Conservation (phyloP, 768 basidiomycete genomes). For the Hypholoma sublateritium region DNA sequence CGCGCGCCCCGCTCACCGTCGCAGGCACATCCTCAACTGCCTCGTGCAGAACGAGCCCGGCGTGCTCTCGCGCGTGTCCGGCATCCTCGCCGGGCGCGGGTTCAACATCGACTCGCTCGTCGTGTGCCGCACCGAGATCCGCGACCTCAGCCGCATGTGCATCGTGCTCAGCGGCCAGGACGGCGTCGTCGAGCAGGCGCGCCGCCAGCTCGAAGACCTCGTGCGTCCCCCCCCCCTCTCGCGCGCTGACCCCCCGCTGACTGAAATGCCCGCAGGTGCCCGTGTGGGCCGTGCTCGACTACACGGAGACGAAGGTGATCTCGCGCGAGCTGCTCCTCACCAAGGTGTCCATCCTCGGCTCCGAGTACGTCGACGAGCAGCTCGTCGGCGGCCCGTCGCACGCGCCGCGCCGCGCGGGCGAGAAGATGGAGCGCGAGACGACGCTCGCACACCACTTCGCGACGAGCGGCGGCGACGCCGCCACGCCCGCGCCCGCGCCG, state of each 20-base stretch:
- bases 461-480: conserved; percentile 38
- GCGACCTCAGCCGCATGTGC: conserved; percentile 97
- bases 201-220: conserved; percentile 93
- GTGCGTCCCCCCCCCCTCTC: conserved; percentile 47
- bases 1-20: conserved; percentile 12
- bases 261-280: conserved; percentile 65
- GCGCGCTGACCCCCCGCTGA: background rate
- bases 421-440: conserved; percentile 13
- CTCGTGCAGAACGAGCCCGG: conserved; percentile 99
- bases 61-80: conserved; percentile 97
- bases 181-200: conserved; percentile 95
- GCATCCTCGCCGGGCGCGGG: conserved; percentile 93
- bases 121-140: conserved; percentile 96
- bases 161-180: conserved; percentile 97
- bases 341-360: conserved; percentile 96
- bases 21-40: conserved; percentile 93
- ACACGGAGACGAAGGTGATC: conserved; percentile 90
- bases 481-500: conserved; percentile 26
- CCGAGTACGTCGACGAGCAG: conserved; percentile 94
- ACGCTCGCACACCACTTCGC: conserved; percentile 79
- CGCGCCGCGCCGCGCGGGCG: conserved; percentile 54
- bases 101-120: conserved; percentile 99
- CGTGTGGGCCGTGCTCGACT: conserved; percentile 99
- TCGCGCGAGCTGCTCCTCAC: conserved; percentile 92
- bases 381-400: conserved; percentile 83